Conservation (phyloP, 2,329 filamentous ascomycete species). For the Ceratocystis lukuohia region DNA sequence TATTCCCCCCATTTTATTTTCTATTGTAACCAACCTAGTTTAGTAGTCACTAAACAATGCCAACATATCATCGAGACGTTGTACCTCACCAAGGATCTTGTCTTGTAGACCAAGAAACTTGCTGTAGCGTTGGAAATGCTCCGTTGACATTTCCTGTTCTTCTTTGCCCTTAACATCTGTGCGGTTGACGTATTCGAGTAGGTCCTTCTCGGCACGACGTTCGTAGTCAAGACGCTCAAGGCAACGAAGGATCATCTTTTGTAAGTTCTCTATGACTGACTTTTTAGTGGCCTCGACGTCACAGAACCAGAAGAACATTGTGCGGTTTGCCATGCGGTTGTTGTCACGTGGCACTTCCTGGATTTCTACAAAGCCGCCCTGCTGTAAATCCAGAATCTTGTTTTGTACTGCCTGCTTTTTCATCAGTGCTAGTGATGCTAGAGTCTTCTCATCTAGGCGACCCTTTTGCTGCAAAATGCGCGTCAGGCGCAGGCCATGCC, state of each 20-base stretch:
- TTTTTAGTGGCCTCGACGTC: constrained; percentile 59
- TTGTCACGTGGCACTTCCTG: constrained; percentile 90
- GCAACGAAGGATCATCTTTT: constrained; percentile 79
- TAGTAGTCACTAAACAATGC: constrained; percentile 69
- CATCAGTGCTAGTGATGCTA: constrained; percentile 69
- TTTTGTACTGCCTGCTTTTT: constrained; percentile 73
- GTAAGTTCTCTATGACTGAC: constrained; percentile 64
- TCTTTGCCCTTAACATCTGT: constrained; percentile 76
- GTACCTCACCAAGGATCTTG: constrained; percentile 65
- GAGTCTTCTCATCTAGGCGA: constrained; percentile 85
- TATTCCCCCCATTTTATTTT: constrained; percentile 8
- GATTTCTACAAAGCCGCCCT: constrained; percentile 73
- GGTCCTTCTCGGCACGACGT: constrained; percentile 53
- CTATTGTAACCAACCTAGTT: constrained; percentile 20
- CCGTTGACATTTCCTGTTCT: constrained; percentile 61
- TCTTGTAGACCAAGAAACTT: constrained; percentile 51
- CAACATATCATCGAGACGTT: constrained; percentile 71
- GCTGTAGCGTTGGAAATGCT: constrained; percentile 54
- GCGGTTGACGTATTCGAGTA: constrained; percentile 70
- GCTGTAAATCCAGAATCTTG: constrained; percentile 73
- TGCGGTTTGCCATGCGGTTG: constrained; percentile 65
- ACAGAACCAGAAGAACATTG: constrained; percentile 85
- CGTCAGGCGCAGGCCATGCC: constrained; percentile 65
- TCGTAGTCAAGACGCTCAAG: constrained; percentile 70
- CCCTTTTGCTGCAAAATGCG: constrained; percentile 76